Percentiles rank a stretch among this genome's conserved stretches.
phyloP scores from a whole-genome alignment of 495 filamentous ascomycete species.

The Aspergillus indologenus region DNA sequence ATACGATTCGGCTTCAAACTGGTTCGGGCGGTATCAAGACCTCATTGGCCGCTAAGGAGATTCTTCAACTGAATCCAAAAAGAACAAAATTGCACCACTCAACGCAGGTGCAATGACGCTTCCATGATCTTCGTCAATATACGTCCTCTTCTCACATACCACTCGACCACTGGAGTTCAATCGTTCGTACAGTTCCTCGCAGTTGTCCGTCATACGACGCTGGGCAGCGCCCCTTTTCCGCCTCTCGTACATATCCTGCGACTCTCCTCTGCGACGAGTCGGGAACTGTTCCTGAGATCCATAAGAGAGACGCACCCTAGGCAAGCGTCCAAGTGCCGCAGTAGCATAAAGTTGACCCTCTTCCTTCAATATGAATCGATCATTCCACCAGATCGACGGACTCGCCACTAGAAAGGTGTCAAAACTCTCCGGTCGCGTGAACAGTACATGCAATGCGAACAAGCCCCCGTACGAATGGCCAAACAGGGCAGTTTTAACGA shows the following conservation, averaged over 20 bases:
- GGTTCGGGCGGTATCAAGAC: too few species aligned
- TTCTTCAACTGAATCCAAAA: too few species aligned
- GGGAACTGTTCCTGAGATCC: slow-evolving; percentile 23
- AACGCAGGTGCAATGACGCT: slow-evolving; percentile 25
- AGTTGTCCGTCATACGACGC: slow-evolving; percentile 26
- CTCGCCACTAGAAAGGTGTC: slow-evolving; percentile 25
- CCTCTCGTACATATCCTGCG: slow-evolving; percentile 12
- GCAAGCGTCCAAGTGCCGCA: not conserved
- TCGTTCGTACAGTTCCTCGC: slow-evolving; percentile 17
- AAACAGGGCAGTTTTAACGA: slow-evolving; percentile 19
- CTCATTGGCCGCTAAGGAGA: too few species aligned
- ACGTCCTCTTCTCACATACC: slow-evolving; percentile 12
- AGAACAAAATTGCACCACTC: slow-evolving; percentile 20
- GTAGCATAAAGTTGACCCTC: slow-evolving; percentile 10
- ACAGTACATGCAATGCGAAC: slow-evolving; percentile 21
- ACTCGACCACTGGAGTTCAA: slow-evolving; percentile 7
- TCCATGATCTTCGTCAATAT: slow-evolving; percentile 27
- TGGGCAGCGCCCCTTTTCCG: slow-evolving; percentile 1
- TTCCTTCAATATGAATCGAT: slow-evolving; percentile 17
- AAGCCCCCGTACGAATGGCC: slow-evolving; percentile 26
- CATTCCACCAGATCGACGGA: slow-evolving; percentile 29
- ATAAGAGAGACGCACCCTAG: slow-evolving; percentile 16
- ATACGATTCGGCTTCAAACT: too few species aligned
- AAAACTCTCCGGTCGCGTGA: slow-evolving; percentile 17
- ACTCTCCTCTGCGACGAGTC: slow-evolving; percentile 10